Base-by-base conservation (phyloP, 2,329 filamentous ascomycete species). In the Alternaria rosae region DNA sequence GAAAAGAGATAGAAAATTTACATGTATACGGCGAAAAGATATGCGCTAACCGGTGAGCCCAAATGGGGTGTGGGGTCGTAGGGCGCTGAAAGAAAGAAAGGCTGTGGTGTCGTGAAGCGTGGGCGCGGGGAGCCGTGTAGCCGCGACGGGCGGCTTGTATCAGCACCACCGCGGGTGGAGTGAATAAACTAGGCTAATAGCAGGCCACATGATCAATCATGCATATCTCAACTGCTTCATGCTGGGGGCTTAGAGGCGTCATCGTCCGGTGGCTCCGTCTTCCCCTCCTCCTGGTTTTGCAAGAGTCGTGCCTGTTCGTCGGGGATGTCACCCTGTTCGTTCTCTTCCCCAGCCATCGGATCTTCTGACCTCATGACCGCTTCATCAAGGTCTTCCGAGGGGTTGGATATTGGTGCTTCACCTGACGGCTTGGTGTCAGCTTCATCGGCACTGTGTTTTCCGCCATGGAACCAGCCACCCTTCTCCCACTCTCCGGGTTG, bases 391-490 rank as follows among this genome's bases (percentile, higher is more conserved):
- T 50, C 51, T 26, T 71, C 42, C 3, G 72, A 73, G 9, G 69
- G 67, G 35, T 73, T 69, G 7, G 64, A 43, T 8, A 69, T 43
- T 3, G 70, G 69, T 9, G 67, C 53, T 32, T 71, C 30, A 1
- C 66, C 63, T 1, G 70, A 73, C 6, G 76, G 82, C 25, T 65
- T 71, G 0, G 82, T 84, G 7, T 76, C 61, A 2, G 77, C 80
- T 9, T 77, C 75, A 4, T 77, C 77, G 1, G 79, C 68, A 57
- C 78, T 76, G 56, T 78, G 72, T 57, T 80, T 74, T 5, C 72
- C 74, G n/a, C 75, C 69, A 15, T 82, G 77, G 66, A 97, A 95
- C 93, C 93, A 97, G 1, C 93, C 93, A 5, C 93, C 93, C n/a
- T 83, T 82, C 70, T 96, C 93, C 93, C 93, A 97, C 47, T 89